Base-by-base conservation (phyloP, 2,329 filamentous ascomycete genomes). In the Nannizzia gypsea region DNA sequence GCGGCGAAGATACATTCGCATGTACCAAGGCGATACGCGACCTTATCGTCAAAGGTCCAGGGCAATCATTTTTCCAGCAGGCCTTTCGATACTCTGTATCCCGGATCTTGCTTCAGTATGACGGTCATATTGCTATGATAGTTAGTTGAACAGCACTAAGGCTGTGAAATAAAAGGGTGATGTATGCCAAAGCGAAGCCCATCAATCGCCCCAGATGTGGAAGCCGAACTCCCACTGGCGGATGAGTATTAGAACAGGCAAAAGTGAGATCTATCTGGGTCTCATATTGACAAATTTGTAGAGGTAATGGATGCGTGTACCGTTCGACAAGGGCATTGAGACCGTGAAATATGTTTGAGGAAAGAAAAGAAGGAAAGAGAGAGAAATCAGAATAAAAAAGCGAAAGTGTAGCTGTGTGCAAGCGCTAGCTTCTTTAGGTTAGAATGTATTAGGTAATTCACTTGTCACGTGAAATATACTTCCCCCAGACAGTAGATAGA, bases 181-280 rank as follows among this genome's bases (percentile, higher is more conserved):
- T 76, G 71, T 76, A 67, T 71, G 73, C 74, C 72, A 75, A 71
- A 74, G 74, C 74, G 74, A 76, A 76, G 72, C 74, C 24, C 72
- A 70, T 66, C 66, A 64, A 69, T 62, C 58, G 56, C 50, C 50
- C 50, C 34, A 8, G n/a, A 31, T 64, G 56, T 62, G 61, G 62
- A 60, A 40, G 54, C 46, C 3, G 58, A 63, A 58, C 61, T 58
- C 58, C 60, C 62, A 67, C 63, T 67, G 70, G 68, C 65, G 63
- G 67, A 67, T 59, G 67, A 61, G 72, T 72, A 75, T 75, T 76
- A 74, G 70, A 74, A 73, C 66, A 71, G 74, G 73, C 73, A 71
- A 17, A 55, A 57, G n/a, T 64, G 59, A 54, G 50, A 5, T 75
- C 68, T 62, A 58, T 76, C 73, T 76, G 64, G 73, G 74, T 76